Evolutionary conservation across 2,329 filamentous ascomycete species (phyloP).

Genomic region (Exophiala bonariae): DNA sequence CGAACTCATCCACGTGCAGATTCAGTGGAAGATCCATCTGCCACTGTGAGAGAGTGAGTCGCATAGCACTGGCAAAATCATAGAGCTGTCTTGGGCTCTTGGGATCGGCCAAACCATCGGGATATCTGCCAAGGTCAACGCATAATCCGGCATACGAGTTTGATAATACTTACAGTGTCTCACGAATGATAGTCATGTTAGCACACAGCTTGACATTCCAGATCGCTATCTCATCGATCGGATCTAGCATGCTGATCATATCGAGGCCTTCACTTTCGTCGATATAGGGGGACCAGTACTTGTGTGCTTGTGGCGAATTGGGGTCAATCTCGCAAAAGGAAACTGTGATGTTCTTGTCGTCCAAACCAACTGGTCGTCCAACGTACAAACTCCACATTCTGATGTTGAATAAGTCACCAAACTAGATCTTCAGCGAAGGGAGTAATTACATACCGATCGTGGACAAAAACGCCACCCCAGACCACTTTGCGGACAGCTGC

Average conservation of each 20-base stretch:
- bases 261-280: constrained; percentile 10
- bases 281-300: constrained; percentile 15
- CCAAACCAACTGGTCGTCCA: constrained; percentile 24
- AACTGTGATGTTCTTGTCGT: constrained; percentile 24
- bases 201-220: constrained; percentile 21
- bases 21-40: constrained; percentile 8
- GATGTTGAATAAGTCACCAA: neutral
- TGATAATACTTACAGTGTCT: constrained; percentile 16
- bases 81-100: constrained; percentile 12
- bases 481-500: constrained; percentile 16
- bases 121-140: constrained; percentile 7
- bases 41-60: constrained; percentile 9
- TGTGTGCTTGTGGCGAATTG: neutral
- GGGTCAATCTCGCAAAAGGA: constrained; percentile 4
- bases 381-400: constrained; percentile 29
- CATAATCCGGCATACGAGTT: neutral
- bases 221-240: constrained; percentile 14
- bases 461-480: constrained; percentile 18
- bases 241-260: constrained; percentile 6
- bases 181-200: constrained; percentile 25
- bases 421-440: neutral
- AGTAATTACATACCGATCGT: constrained; percentile 12
- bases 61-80: constrained; percentile 15
- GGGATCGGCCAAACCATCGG: constrained; percentile 12
- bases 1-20: constrained; percentile 10